Evolutionary conservation across 2,329 filamentous ascomycete species (phyloP), one percentile per base, ranked within the genome.

Genomic region (Nemania sp.): DNA sequence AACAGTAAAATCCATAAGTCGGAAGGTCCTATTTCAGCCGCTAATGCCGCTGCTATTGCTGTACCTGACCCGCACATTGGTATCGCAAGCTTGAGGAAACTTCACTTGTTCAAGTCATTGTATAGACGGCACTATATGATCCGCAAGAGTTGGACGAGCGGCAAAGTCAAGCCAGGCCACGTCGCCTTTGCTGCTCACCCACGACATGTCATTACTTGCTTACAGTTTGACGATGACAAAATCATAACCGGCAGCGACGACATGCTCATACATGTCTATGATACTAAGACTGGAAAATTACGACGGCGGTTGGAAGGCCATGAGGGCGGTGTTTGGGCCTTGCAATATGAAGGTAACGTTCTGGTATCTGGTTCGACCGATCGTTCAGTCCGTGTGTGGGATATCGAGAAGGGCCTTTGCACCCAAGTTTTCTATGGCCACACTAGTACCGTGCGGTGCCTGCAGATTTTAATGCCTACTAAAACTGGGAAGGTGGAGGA

Each of bases 301-400:
- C 89, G 92, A 55, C 93, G 90, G 76, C 93, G 92, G 71, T 88
- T 99, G 2, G 91, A 94, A 75, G 96, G 96, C 1, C 96, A 99
- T 74, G 96, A 99, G 79, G 96, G 96, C 38, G 96, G 96, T 53
- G 96, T 99, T 1, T 99, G 96, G 96, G 96, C 96, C 32, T 82
- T 99, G 61, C 94, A 98, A 79, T 99, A 98, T 77, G 91, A 98
- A 77, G 95, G 94, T 58, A 98, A 98, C 77, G 93, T 93, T 18
- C 83, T 99, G 22, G 96, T 99, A 2, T 99, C 96, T 18, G 96
- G 96, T 2, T 98, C 94, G 6, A 99, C 96, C 0, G 96, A 99
- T 80, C 88, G 96, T 54, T 97, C 96, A 11, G 96, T 99, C n/a
- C 90, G 96, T n/a, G 95, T 99, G 0, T 99, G 96, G 96, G 95